phyloP scores from a whole-genome alignment of 2,329 filamentous ascomycete genomes.

The Ploettnerulaceae sp. region DNA sequence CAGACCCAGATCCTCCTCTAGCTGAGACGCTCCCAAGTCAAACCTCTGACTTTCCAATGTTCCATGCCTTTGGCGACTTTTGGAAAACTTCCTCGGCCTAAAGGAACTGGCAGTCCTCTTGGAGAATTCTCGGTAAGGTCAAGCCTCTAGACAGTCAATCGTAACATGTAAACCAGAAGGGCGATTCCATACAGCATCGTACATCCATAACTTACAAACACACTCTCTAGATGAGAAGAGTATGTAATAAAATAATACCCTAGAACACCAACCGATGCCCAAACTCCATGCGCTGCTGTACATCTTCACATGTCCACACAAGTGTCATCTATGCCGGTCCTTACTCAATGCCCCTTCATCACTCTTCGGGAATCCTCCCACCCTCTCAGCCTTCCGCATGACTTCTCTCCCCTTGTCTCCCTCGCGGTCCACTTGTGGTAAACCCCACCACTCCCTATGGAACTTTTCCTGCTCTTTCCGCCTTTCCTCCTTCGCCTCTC shows the following conservation, averaged over 20 bases:
- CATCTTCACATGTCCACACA: conserved; percentile 3
- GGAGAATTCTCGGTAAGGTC: no score
- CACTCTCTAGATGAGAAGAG: conserved; percentile 10
- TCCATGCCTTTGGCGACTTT: no score
- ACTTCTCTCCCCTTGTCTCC: conserved; percentile 51
- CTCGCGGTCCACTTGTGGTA: conserved; percentile 53
- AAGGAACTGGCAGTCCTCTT: no score
- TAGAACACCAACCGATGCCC: conserved; percentile 23
- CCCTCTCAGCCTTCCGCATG: conserved; percentile 49
- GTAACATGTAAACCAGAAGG: conserved; percentile 6
- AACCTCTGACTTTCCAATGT: no score
- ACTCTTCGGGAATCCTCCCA: conserved; percentile 48
- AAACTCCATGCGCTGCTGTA: conserved; percentile 19
- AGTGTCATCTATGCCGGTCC: conserved; percentile 33
- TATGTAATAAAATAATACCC: conserved; percentile 6
- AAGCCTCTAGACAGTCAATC: no score
- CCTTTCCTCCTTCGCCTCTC: conserved; percentile 57
- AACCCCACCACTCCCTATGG: conserved; percentile 62
- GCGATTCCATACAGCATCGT: conserved; percentile 15
- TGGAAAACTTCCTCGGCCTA: no score
- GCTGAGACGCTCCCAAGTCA: no score
- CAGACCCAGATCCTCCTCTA: no score
- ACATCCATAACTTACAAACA: conserved; percentile 25
- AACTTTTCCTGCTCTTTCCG: conserved; percentile 60
- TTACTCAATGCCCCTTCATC: conserved; percentile 34